A percentile compares a stretch with the other conserved stretches of the same genome.
These are phyloP conservation scores for Monosporascus ibericus DNA, from an alignment of 2,329 filamentous ascomycete genomes.

Conservation along the genomic window DNA sequence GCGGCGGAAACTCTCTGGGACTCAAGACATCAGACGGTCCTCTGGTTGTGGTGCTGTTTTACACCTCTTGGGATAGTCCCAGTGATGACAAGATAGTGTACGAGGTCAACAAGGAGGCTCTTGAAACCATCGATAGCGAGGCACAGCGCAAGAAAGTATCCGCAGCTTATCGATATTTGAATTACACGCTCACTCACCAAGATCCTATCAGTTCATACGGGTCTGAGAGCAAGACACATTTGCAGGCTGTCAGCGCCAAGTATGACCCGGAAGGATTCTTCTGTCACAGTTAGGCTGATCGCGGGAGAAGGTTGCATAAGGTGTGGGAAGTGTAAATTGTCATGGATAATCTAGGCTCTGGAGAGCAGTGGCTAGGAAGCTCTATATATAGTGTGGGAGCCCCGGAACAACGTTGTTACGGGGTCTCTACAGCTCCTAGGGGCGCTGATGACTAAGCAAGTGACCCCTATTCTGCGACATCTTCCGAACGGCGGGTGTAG, in stretches of 20 bases:
- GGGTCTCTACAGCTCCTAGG: too few relatives aligned
- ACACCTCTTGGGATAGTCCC: constrained; percentile 10
- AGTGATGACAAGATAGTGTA: constrained; percentile 9
- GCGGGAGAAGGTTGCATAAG: too few relatives aligned
- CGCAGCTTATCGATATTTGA: constrained; percentile 4
- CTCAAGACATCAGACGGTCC: constrained; percentile 9
- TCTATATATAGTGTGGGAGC: too few relatives aligned
- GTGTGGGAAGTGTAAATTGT: too few relatives aligned
- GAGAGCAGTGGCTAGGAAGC: too few relatives aligned
- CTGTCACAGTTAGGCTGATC: too few relatives aligned
- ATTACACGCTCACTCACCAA: constrained; percentile 4
- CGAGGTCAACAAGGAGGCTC: constrained; percentile 3
- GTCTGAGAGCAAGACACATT: constrained; percentile 2
- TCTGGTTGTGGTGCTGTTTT: constrained; percentile 9
- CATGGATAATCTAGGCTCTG: too few relatives aligned
- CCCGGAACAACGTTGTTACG: too few relatives aligned
- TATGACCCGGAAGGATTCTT: constrained; percentile 5
- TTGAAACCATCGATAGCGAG: constrained; percentile 7
- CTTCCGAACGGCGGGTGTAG: constrained; percentile 1
- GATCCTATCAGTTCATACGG: constrained; percentile 5
- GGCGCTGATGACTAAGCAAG: too few relatives aligned
- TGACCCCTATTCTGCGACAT: too few relatives aligned
- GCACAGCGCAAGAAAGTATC: constrained; percentile 5
- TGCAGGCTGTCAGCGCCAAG: constrained; percentile 2
- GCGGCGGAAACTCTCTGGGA: constrained; percentile 12